Conservation (phyloP, 305 asterid species). For the Solanum hybrid region DNA sequence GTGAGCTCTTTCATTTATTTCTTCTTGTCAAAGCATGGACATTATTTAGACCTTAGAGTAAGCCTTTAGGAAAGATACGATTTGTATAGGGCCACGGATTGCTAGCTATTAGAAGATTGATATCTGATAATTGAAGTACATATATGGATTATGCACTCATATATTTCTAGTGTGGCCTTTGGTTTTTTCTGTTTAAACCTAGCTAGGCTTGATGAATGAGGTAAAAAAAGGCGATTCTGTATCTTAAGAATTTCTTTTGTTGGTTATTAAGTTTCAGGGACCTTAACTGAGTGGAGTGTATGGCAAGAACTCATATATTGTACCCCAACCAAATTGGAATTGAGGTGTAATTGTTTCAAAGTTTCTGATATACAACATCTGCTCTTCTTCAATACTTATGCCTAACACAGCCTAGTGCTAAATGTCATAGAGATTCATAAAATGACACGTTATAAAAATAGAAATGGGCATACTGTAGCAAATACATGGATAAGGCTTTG, state of each 20-base stretch:
- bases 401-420: not conserved
- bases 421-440: not conserved
- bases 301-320: not conserved
- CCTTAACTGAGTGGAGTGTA: not conserved
- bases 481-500: not conserved
- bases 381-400: not conserved
- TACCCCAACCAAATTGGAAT: not conserved
- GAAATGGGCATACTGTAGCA: not conserved
- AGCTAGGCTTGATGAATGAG: not conserved
- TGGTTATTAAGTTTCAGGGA: not conserved
- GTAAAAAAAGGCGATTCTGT: not conserved
- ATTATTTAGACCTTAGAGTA: not conserved
- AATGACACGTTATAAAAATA: not conserved
- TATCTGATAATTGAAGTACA: not conserved
- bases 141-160: not conserved
- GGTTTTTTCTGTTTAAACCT: not conserved
- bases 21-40: not conserved
- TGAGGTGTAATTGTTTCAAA: not conserved
- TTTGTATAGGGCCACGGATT: not conserved
- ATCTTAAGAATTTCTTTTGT: not conserved
- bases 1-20: not conserved
- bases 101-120: not conserved
- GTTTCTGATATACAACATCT: not conserved
- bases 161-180: not conserved
- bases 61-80: not conserved